Conservation (phyloP, 169 alveolate species). For the Plasmodium adleri region DNA sequence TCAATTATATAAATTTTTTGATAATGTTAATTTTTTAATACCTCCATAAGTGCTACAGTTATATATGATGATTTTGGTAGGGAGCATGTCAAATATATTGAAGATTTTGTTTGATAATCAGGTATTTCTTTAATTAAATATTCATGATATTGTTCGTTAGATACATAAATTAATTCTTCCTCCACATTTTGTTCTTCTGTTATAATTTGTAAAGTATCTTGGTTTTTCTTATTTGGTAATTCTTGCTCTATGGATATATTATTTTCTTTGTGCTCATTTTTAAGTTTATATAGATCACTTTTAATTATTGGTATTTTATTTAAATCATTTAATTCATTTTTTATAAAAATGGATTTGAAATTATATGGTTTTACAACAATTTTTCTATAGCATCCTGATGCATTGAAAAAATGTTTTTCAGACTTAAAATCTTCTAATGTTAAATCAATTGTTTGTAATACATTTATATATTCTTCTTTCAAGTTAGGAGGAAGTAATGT, state of each 20-base stretch:
- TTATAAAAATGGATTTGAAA: slow-evolving; percentile 82
- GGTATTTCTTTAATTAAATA: slow-evolving; percentile 60
- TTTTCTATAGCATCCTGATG: slow-evolving; percentile 90
- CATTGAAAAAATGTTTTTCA: slow-evolving; percentile 76
- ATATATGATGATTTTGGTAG: slow-evolving; percentile 83
- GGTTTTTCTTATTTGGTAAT: slow-evolving; percentile 3
- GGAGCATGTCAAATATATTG: slow-evolving; percentile 77
- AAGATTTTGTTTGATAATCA: slow-evolving; percentile 38
- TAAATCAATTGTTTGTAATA: slow-evolving; percentile 77
- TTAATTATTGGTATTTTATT: slow-evolving; percentile 77
- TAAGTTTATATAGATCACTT: slow-evolving; percentile 42
- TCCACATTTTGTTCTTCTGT: slow-evolving; percentile 10
- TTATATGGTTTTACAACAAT: slow-evolving; percentile 86
- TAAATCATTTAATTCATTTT: slow-evolving; percentile 77
- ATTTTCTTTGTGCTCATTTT: slow-evolving; percentile 1
- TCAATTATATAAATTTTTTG: not conserved
- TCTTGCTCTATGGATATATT: too few species aligned
- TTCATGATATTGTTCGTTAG: slow-evolving; percentile 36
- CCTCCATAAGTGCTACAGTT: slow-evolving; percentile 81
- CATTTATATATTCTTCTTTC: slow-evolving; percentile 55
- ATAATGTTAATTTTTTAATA: slow-evolving; percentile 46
- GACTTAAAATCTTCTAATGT: slow-evolving; percentile 80
- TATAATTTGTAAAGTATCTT: not conserved
- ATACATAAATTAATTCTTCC: slow-evolving; percentile 11
- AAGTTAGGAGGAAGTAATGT: slow-evolving; percentile 84